phyloP scores from a whole-genome alignment of 345 rosid species.

The Physaria fendleri region DNA sequence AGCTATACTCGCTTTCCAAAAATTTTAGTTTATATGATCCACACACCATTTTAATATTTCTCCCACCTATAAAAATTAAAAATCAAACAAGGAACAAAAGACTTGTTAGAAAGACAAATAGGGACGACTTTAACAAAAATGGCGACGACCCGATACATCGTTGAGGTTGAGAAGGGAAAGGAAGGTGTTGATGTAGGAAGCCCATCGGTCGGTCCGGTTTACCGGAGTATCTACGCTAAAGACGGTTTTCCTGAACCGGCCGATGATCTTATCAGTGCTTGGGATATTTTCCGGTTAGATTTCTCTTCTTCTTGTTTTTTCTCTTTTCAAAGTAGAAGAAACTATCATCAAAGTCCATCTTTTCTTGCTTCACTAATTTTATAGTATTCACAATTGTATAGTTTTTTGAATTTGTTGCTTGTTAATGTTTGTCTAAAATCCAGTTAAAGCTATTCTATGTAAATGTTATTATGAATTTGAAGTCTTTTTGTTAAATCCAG shows the following conservation, averaged over 20 bases:
- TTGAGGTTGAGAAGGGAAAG: slow-evolving; percentile 76
- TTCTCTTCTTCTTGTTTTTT: background rate
- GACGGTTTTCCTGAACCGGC: slow-evolving; percentile 77
- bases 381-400: too few relatives aligned
- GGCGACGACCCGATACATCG: slow-evolving; percentile 28
- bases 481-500: too few relatives aligned
- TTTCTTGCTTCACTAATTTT: background rate
- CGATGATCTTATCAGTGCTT: slow-evolving; percentile 65
- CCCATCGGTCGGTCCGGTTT: slow-evolving; percentile 80
- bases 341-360: background rate
- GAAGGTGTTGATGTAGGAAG: slow-evolving; percentile 39
- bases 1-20: background rate
- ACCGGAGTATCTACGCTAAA: slow-evolving; percentile 75
- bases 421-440: background rate
- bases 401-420: background rate
- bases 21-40: background rate
- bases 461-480: background rate
- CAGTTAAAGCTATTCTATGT: background rate
- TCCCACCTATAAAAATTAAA: background rate
- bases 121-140: background rate
- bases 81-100: background rate
- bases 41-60: background rate
- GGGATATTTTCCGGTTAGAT: slow-evolving; percentile 93
- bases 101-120: background rate
- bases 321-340: background rate